Evolutionary conservation across 2,329 filamentous ascomycete genomes (phyloP).

Genomic region (Thermothelomyces thermophilus): DNA sequence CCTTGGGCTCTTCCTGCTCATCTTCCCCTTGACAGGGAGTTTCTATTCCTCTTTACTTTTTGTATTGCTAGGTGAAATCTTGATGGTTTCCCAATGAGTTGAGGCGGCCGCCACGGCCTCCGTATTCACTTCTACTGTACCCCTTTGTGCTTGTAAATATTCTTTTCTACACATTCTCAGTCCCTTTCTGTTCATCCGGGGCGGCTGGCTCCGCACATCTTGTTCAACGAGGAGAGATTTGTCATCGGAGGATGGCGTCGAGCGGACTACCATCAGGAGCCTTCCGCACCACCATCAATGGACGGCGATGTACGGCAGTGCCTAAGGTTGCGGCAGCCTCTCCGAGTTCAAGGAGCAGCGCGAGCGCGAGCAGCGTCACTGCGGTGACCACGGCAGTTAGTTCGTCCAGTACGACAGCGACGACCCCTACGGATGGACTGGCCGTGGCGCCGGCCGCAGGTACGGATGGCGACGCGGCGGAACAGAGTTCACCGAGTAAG

Average conservation of each 20-base stretch:
- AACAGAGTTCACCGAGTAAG: conserved; percentile 31
- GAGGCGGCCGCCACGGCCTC: conserved; percentile 35
- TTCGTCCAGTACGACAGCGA: conserved; percentile 6
- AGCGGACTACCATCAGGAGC: conserved; percentile 40
- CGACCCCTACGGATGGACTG: conserved; percentile 16
- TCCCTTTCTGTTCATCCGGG: conserved; percentile 27
- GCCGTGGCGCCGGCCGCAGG: conserved; percentile 13
- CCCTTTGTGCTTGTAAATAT: conserved; percentile 28
- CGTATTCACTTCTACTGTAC: conserved; percentile 25
- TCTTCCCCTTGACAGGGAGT: conserved; percentile 20
- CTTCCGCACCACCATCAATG: conserved; percentile 44
- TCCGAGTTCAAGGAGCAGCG: conserved; percentile 13
- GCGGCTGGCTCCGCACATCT: conserved; percentile 42
- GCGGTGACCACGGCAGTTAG: conserved; percentile 17
- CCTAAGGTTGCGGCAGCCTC: conserved; percentile 31
- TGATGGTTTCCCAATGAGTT: conserved; percentile 36
- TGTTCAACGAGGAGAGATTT: conserved; percentile 3
- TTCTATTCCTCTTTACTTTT: conserved; percentile 18
- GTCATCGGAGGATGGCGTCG: conserved; percentile 35
- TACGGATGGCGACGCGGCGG: conserved; percentile 16
- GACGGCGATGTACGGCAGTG: conserved; percentile 49
- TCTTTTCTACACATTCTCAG: too few relatives aligned
- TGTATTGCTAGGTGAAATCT: conserved; percentile 20
- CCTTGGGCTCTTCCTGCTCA: conserved; percentile 22
- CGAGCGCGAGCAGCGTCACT: conserved; percentile 15